These are phyloP conservation scores for Coemansia furcata DNA, from an alignment of 192 early-diverging fungal species.

Conservation along the genomic window DNA sequence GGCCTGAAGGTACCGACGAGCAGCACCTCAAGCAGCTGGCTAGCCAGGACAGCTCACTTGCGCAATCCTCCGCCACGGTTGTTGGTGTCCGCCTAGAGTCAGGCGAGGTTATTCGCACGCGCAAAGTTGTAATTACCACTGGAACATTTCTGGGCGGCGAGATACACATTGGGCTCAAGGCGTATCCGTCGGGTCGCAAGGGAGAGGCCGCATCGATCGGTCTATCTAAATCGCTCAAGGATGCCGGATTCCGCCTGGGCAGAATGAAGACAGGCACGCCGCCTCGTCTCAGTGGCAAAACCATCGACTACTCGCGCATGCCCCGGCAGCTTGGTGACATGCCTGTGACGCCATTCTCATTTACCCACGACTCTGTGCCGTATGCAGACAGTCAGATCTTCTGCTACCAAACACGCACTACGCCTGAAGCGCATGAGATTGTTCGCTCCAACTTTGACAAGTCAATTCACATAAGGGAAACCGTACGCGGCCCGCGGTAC, in stretches of 20 bases:
- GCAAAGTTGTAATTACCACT: conserved; percentile 76
- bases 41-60: conserved; percentile 23
- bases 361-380: conserved; percentile 67
- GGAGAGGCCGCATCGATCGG: conserved; percentile 72
- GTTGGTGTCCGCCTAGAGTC: conserved; percentile 64
- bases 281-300: conserved; percentile 69
- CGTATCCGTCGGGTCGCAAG: conserved; percentile 71
- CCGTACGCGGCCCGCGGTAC: conserved; percentile 78
- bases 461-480: conserved; percentile 80
- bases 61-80: conserved; percentile 39
- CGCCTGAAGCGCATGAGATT: conserved; percentile 61
- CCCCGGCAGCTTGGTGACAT: conserved; percentile 66
- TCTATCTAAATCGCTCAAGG: conserved; percentile 68
- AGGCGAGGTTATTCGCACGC: conserved; percentile 63
- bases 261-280: conserved; percentile 88
- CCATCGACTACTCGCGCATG: conserved; percentile 71
- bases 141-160: conserved; percentile 81
- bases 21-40: conserved; percentile 25
- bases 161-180: conserved; percentile 73
- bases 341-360: conserved; percentile 74
- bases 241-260: conserved; percentile 73
- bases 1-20: conserved; percentile 25
- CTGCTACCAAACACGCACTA: conserved; percentile 79
- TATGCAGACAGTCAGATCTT: conserved; percentile 64
- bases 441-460: conserved; percentile 72